Evolutionary conservation across 2,329 filamentous ascomycete genomes (phyloP).

Genomic region (Botrytis hyacinthi): DNA sequence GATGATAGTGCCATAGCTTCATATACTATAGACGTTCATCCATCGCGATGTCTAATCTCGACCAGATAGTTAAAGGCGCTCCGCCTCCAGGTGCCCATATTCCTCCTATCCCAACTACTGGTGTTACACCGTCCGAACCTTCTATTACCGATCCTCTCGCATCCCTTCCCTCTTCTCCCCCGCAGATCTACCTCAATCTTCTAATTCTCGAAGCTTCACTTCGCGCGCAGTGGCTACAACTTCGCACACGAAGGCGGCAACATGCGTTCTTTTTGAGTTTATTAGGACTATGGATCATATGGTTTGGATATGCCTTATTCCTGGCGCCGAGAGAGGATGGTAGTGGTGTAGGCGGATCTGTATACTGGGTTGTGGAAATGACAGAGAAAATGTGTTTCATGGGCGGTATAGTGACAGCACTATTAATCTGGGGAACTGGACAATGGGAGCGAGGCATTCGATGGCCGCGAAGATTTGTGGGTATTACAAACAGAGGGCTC

Average conservation of each 20-base stretch:
- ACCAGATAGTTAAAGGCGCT: constrained; percentile 90
- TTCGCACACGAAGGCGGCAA: constrained; percentile 82
- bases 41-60: constrained; percentile 43
- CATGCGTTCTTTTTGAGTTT: constrained; percentile 89
- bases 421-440: constrained; percentile 89
- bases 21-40: constrained; percentile 19
- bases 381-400: constrained; percentile 88
- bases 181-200: constrained; percentile 87
- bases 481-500: constrained; percentile 83
- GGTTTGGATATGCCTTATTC: constrained; percentile 88
- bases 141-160: constrained; percentile 38
- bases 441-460: constrained; percentile 94
- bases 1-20: constrained; percentile 28
- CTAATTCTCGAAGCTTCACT: constrained; percentile 94
- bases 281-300: constrained; percentile 74
- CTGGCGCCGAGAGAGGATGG: constrained; percentile 96
- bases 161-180: constrained; percentile 40
- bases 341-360: constrained; percentile 82
- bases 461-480: constrained; percentile 91
- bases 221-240: constrained; percentile 86
- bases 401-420: constrained; percentile 81
- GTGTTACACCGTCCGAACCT: constrained; percentile 39
- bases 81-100: constrained; percentile 57
- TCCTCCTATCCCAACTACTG: constrained; percentile 39
- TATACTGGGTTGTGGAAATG: constrained; percentile 95